A percentile compares a stretch with the other conserved stretches of the same genome.
phyloP scores from a whole-genome alignment of 495 filamentous ascomycete species.

The Antarctomyces pellizariae region DNA sequence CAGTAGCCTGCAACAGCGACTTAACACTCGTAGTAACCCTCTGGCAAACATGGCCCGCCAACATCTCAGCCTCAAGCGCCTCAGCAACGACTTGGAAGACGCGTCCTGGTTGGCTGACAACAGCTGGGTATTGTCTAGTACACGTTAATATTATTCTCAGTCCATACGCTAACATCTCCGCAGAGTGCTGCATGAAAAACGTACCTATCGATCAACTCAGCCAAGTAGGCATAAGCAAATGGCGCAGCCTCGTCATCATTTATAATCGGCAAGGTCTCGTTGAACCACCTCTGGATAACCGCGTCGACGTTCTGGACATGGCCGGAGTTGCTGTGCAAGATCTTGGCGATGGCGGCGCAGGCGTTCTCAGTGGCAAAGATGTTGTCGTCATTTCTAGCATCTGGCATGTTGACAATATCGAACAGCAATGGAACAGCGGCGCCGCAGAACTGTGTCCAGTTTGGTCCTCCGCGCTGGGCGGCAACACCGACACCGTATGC shows the following conservation, averaged over 20 bases:
- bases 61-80: slow-evolving; percentile 72
- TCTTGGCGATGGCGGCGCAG: slow-evolving; percentile 88
- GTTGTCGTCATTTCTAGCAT: slow-evolving; percentile 75
- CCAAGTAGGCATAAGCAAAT: slow-evolving; percentile 83
- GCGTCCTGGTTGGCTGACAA: slow-evolving; percentile 47
- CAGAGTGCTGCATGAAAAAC: slow-evolving; percentile 16
- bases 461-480: slow-evolving; percentile 68
- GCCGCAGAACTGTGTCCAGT: slow-evolving; percentile 66
- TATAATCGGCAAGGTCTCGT: slow-evolving; percentile 68
- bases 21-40: slow-evolving; percentile 55
- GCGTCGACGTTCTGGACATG: slow-evolving; percentile 51
- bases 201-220: slow-evolving; percentile 83
- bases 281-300: slow-evolving; percentile 59
- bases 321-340: slow-evolving; percentile 63
- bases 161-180: neutral
- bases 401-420: slow-evolving; percentile 42
- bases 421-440: slow-evolving; percentile 63
- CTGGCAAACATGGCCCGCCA: slow-evolving; percentile 57
- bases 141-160: slow-evolving; percentile 1
- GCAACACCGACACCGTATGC: slow-evolving; percentile 92
- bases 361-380: slow-evolving; percentile 97
- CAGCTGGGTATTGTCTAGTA: slow-evolving; percentile 63
- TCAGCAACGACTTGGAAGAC: slow-evolving; percentile 64
- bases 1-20: slow-evolving; percentile 40
- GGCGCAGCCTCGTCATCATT: slow-evolving; percentile 97